Evolutionary conservation across 768 basidiomycete genomes (phyloP).

Genomic region (Kwoniella dendrophila): DNA sequence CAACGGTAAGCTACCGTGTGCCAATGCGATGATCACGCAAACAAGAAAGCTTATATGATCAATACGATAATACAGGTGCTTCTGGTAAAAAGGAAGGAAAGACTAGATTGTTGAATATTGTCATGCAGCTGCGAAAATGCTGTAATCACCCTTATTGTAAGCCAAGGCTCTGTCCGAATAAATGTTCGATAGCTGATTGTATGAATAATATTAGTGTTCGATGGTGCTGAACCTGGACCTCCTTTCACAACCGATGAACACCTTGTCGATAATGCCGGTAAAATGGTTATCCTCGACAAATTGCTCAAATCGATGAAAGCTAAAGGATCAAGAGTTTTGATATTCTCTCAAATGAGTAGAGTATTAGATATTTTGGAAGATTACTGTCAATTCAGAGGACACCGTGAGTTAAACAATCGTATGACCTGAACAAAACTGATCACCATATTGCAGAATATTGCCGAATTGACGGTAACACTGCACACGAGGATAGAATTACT

Average conservation of each 20-base stretch:
- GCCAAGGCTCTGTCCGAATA: conserved; percentile 11
- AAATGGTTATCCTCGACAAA: conserved; percentile 97
- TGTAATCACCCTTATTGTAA: conserved; percentile 58
- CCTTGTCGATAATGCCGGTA: conserved; percentile 87
- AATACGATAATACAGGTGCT: conserved; percentile 62
- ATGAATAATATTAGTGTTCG: conserved; percentile 5
- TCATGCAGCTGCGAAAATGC: conserved; percentile 79
- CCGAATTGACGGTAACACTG: conserved; percentile 92
- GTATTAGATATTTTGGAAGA: conserved; percentile 96
- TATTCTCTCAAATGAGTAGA: conserved; percentile 99
- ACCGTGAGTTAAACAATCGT: conserved; percentile 71
- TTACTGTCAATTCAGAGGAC: conserved; percentile 87
- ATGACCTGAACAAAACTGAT: not conserved
- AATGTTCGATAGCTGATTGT: not conserved
- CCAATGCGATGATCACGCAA: no score
- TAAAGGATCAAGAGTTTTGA: conserved; percentile 91
- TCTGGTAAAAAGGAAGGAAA: conserved; percentile 99
- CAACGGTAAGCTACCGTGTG: conserved; percentile 70
- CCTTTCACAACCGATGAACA: conserved; percentile 99
- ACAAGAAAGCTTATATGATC: no score
- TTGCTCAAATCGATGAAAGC: conserved; percentile 80
- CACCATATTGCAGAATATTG: conserved; percentile 73
- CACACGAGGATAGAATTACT: conserved; percentile 91
- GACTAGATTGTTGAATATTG: conserved; percentile 96
- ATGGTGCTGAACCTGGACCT: conserved; percentile 77